Conservation (phyloP, 1,139 yeast genomes). For the Suhomyces chickasaworum region DNA sequence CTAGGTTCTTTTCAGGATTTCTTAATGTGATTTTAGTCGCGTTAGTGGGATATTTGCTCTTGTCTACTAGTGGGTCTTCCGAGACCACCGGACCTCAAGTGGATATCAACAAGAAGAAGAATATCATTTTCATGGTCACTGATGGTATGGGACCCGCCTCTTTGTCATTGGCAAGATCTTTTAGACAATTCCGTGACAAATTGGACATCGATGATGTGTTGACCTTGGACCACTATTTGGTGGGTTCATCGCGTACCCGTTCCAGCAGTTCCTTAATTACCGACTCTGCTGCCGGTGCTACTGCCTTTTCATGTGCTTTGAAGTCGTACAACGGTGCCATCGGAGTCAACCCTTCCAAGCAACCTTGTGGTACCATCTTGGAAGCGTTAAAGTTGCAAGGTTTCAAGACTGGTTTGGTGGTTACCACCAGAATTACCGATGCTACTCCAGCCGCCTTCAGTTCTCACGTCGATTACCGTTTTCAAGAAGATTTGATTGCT, state of each 20-base stretch:
- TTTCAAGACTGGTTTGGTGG: slow-evolving; percentile 31
- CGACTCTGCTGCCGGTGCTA: slow-evolving; percentile 35
- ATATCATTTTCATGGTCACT: slow-evolving; percentile 33
- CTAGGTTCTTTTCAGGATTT: slow-evolving; percentile 5
- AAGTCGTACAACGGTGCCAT: slow-evolving; percentile 33
- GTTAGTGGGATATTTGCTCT: slow-evolving; percentile 14
- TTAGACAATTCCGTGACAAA: slow-evolving; percentile 26
- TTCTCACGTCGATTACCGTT: slow-evolving; percentile 28
- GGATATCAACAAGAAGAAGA: slow-evolving; percentile 20
- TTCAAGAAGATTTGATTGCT: slow-evolving; percentile 32
- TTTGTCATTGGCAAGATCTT: slow-evolving; percentile 28
- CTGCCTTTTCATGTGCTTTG: slow-evolving; percentile 30
- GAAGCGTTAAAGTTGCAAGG: slow-evolving; percentile 31
- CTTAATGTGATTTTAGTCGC: slow-evolving; percentile 15
- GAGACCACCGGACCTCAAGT: slow-evolving; percentile 8
- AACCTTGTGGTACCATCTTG: slow-evolving; percentile 31
- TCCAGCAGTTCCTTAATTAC: slow-evolving; percentile 28
- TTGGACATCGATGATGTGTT: slow-evolving; percentile 24
- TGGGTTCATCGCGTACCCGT: slow-evolving; percentile 30
- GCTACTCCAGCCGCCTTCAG: slow-evolving; percentile 32
- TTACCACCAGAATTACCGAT: slow-evolving; percentile 30
- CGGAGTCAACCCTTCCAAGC: slow-evolving; percentile 25
- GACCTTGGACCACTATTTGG: slow-evolving; percentile 24
- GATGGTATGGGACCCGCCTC: slow-evolving; percentile 37
- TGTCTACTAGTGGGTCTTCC: slow-evolving; percentile 10